Evolutionary conservation across 2,329 filamentous ascomycete genomes (phyloP).

Genomic region (Penicillium digitatum): DNA sequence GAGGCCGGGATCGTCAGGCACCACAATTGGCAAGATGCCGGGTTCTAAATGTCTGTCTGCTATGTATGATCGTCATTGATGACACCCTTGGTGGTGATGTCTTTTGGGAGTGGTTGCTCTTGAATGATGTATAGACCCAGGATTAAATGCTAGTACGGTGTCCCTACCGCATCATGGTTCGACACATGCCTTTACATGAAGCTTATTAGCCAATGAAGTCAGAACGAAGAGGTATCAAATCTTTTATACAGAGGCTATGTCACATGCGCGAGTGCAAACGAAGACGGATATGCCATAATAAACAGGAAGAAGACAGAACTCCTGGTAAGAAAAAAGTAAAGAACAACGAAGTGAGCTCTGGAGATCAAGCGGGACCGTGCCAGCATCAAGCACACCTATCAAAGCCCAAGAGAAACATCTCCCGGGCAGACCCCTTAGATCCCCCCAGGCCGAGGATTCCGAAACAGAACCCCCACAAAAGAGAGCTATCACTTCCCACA

Average conservation of each 20-base stretch:
- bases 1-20: not conserved
- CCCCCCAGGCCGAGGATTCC: not conserved
- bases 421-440: not conserved
- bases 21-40: not conserved
- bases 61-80: not conserved
- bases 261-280: constrained; percentile 18
- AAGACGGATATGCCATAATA: constrained; percentile 19
- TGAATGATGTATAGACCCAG: not conserved
- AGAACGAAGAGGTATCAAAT: constrained; percentile 18
- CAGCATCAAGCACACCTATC: not conserved
- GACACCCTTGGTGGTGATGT: not conserved
- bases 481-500: not conserved
- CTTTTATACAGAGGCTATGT: constrained; percentile 30
- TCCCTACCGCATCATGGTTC: not conserved
- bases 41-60: not conserved
- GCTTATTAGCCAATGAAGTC: not conserved
- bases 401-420: constrained; percentile 1
- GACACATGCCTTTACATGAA: not conserved
- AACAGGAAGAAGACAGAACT: constrained; percentile 20
- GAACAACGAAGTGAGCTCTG: constrained; percentile 7
- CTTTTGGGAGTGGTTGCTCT: not conserved
- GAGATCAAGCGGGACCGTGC: not conserved
- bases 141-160: not conserved
- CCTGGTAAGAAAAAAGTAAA: constrained; percentile 13
- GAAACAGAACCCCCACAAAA: not conserved